phyloP scores from a whole-genome alignment of 2,329 filamentous ascomycete genomes.

The Phialophora verrucosa region DNA sequence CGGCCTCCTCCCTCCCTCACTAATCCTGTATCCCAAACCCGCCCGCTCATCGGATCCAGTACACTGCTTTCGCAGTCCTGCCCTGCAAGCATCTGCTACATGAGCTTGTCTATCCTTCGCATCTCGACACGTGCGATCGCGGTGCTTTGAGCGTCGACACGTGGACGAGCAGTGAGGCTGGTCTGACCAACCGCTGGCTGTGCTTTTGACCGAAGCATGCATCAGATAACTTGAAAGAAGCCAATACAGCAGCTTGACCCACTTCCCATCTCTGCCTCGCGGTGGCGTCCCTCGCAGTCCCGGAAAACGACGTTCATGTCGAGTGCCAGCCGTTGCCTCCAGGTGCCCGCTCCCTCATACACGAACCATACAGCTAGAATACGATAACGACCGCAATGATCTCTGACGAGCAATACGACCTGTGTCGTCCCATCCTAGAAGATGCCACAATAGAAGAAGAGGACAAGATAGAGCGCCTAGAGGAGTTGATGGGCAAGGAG shows the following conservation, averaged over 20 bases:
- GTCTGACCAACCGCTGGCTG: not conserved
- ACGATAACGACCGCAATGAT: conserved; percentile 66
- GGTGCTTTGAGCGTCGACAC: not conserved
- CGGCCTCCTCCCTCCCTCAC: not conserved
- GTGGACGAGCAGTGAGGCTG: not conserved
- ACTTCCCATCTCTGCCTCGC: not conserved
- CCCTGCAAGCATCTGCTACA: not conserved
- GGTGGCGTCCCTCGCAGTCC: not conserved
- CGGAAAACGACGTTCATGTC: conserved; percentile 22
- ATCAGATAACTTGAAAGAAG: not conserved
- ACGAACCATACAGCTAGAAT: conserved; percentile 12
- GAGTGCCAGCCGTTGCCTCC: conserved; percentile 5
- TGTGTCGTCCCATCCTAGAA: conserved; percentile 86
- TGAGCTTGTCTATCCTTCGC: not conserved
- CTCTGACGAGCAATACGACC: conserved; percentile 88
- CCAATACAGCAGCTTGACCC: conserved; percentile 2
- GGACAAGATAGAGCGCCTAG: conserved; percentile 90
- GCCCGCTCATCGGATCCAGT: too few relatives aligned
- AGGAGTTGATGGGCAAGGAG: conserved; percentile 81
- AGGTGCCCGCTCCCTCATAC: not conserved
- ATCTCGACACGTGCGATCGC: conserved; percentile 6
- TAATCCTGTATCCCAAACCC: not conserved
- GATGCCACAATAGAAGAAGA: conserved; percentile 85
- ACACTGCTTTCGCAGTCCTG: not conserved
- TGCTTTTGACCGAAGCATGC: not conserved